Evolutionary conservation across 2,329 filamentous ascomycete species (phyloP).

Genomic region (Stagonosporopsis rhizophila): DNA sequence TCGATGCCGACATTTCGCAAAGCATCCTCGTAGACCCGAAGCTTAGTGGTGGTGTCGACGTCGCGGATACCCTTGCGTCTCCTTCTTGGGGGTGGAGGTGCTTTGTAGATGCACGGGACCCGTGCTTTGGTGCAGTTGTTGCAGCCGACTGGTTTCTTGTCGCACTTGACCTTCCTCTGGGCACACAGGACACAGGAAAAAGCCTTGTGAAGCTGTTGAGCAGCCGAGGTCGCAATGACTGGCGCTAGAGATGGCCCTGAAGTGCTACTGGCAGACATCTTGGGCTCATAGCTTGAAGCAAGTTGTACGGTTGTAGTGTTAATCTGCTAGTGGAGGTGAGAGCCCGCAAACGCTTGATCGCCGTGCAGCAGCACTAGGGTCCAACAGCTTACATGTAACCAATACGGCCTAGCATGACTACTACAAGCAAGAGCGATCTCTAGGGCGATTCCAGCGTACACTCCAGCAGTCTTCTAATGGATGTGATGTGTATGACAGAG

Average conservation of each 20-base stretch:
- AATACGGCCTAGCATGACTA: background rate
- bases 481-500: background rate
- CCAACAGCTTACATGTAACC: background rate
- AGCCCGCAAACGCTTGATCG: background rate
- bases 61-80: conserved; percentile 36
- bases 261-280: background rate
- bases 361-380: background rate
- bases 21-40: conserved; percentile 42
- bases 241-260: background rate
- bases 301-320: background rate
- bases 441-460: too few relatives aligned
- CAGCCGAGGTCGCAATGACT: background rate
- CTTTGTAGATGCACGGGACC: conserved; percentile 43
- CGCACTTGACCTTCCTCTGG: conserved; percentile 46
- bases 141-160: conserved; percentile 39
- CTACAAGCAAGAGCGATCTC: background rate
- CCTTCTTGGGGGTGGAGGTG: conserved; percentile 41
- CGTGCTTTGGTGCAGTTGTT: conserved; percentile 41
- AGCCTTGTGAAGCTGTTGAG: conserved; percentile 29
- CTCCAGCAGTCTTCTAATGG: too few relatives aligned
- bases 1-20: conserved; percentile 39
- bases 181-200: conserved; percentile 46
- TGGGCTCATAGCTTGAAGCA: background rate
- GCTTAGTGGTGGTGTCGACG: conserved; percentile 31
- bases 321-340: background rate